These are phyloP conservation scores for Hevea brasiliensis DNA, from an alignment of 345 rosid species.

Conservation along the genomic window DNA sequence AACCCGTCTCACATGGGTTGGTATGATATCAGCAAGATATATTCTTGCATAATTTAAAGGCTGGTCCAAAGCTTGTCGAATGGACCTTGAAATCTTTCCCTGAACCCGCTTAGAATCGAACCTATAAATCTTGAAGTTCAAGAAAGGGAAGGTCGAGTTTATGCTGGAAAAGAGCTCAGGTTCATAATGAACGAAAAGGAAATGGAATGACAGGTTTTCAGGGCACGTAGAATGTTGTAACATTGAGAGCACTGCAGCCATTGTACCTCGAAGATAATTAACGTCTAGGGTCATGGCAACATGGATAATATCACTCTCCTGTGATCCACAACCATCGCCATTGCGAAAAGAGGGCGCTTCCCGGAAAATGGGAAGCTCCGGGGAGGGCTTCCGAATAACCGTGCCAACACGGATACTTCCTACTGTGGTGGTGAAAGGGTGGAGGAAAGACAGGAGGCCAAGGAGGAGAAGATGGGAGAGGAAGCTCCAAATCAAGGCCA, in stretches of 20 bases:
- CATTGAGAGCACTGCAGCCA: slow-evolving; percentile 63
- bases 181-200: slow-evolving; percentile 46
- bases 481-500: slow-evolving; percentile 55
- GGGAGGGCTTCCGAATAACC: slow-evolving; percentile 34
- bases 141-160: slow-evolving; percentile 55
- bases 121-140: slow-evolving; percentile 51
- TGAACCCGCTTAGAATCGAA: slow-evolving; percentile 54
- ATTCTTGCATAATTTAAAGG: slow-evolving; percentile 68
- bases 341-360: slow-evolving; percentile 62
- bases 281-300: slow-evolving; percentile 64
- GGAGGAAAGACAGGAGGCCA: slow-evolving; percentile 70
- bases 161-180: slow-evolving; percentile 45
- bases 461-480: slow-evolving; percentile 30
- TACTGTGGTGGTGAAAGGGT: slow-evolving; percentile 24
- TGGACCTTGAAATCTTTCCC: slow-evolving; percentile 53
- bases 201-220: slow-evolving; percentile 63
- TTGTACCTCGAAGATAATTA: slow-evolving; percentile 71
- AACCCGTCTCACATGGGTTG: slow-evolving; percentile 34
- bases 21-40: slow-evolving; percentile 62
- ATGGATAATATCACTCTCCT: slow-evolving; percentile 39
- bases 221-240: slow-evolving; percentile 61
- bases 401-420: slow-evolving; percentile 37
- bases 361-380: slow-evolving; percentile 42
- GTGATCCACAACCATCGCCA: slow-evolving; percentile 42
- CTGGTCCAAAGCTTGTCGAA: slow-evolving; percentile 62